A percentile compares a stretch with the other conserved stretches of the same genome.
phyloP scores from a whole-genome alignment of 108 stramenopile genomes.

The Ochromonas danica region DNA sequence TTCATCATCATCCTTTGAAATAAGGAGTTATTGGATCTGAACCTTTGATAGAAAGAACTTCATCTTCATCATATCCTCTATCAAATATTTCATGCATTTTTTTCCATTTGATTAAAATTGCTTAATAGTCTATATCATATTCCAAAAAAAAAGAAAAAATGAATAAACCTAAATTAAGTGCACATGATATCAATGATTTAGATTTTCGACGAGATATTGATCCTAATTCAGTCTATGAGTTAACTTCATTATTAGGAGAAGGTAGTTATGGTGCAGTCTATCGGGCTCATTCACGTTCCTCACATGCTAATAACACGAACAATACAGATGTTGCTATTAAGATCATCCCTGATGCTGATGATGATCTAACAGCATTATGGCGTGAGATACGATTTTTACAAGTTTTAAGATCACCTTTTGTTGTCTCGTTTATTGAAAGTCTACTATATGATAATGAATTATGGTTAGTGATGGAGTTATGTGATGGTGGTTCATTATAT shows the following conservation, averaged over 20 bases:
- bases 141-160: too few relatives aligned
- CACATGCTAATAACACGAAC: conserved; percentile 25
- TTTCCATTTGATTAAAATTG: too few relatives aligned
- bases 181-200: too few relatives aligned
- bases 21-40: too few relatives aligned
- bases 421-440: conserved; percentile 52
- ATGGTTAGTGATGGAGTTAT: conserved; percentile 58
- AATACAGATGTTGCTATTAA: conserved; percentile 53
- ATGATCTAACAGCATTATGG: conserved; percentile 41
- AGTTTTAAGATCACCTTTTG: conserved; percentile 47
- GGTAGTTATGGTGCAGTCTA: conserved; percentile 59
- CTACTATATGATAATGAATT: conserved; percentile 50
- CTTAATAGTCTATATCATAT: too few relatives aligned
- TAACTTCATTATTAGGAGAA: conserved; percentile 54
- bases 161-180: too few relatives aligned
- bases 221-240: conserved; percentile 49
- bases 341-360: conserved; percentile 54
- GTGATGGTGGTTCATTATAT: conserved; percentile 54
- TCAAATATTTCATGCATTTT: too few relatives aligned
- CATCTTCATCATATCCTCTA: too few relatives aligned
- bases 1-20: too few relatives aligned
- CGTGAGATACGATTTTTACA: conserved; percentile 53
- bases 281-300: conserved; percentile 37
- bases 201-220: conserved; percentile 36
- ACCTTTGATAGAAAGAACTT: too few relatives aligned